Base-by-base conservation (phyloP, 176 grass and related monocot species). In the Carex kokanica region DNA sequence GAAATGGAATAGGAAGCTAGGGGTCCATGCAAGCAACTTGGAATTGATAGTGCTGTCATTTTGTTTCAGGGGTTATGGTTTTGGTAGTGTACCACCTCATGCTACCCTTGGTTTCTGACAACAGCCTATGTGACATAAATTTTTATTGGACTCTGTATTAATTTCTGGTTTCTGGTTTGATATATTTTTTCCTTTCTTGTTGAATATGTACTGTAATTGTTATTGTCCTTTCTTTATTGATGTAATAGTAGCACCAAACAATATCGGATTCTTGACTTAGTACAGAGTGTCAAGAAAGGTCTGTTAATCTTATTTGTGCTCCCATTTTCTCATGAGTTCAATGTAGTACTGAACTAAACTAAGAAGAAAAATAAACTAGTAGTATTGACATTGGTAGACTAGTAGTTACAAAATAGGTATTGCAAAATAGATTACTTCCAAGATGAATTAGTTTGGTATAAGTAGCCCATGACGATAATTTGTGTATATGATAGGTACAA, bases 401-500 rank as follows among this genome's bases (percentile, higher is more conserved):
- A 45, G 18, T 49, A 49, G 64, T 16, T 32, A 34, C 29, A 66
- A 43, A 43, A 54, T 54, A 75, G 45, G 4, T 54, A 75, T 52
- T 77, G 24, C 49, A 77, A 14, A 49, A 49, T 3, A 55, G 49
- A 16, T 23, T 24, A 55, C 24, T 31, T 16, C 25, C 43, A 16
- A 55, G 72, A 55, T 32, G 24, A 55, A 55, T 77, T 55, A 77
- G 23, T 24, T 55, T 31, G 13, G 66, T 54, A 77, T 77, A 11
- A 55, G 13, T 77, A 51, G 49, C 38, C 80, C 3, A 65, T 64
- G 43, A 82, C 31, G 20, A 54, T 77, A 18, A 49, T 82, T 82
- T 66, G 20, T 65, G 20, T 66, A 45, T 53, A 29, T 64, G 27
- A 82, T 82, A 94, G 79, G 89, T 94, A 70, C 87, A 85, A 56